A percentile compares a stretch with the other conserved stretches of the same genome.
Evolutionary conservation across 345 rosid genomes (phyloP).

Genomic region (Durio zibethinus): DNA sequence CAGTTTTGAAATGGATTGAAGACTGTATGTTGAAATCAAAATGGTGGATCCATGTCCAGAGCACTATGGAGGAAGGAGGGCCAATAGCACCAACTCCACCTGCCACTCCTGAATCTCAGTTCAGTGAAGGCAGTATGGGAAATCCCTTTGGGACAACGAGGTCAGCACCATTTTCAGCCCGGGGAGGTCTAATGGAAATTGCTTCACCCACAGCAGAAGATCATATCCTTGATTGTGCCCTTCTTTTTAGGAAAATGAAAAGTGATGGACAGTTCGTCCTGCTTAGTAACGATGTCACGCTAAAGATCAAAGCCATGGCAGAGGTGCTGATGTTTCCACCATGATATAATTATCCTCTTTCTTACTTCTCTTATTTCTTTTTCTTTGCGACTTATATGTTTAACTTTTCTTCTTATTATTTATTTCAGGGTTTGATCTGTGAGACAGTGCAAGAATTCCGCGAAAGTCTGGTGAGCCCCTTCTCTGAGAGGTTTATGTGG

Average conservation of each 20-base stretch:
- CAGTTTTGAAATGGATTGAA: constrained; percentile 78
- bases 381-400: background rate
- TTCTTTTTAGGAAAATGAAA: constrained; percentile 42
- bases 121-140: constrained; percentile 24
- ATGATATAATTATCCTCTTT: background rate
- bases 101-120: constrained; percentile 53
- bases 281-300: constrained; percentile 55
- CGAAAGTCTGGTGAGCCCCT: constrained; percentile 78
- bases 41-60: constrained; percentile 88
- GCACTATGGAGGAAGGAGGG: constrained; percentile 51
- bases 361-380: background rate
- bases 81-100: constrained; percentile 60
- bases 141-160: constrained; percentile 17
- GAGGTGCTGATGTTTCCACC: constrained; percentile 46
- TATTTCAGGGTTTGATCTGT: constrained; percentile 68
- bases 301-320: constrained; percentile 89
- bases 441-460: constrained; percentile 71
- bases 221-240: constrained; percentile 63
- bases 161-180: constrained; percentile 32
- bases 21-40: constrained; percentile 54
- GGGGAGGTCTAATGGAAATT: constrained; percentile 27
- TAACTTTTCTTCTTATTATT: background rate
- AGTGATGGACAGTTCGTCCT: constrained; percentile 57
- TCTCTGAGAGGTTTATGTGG: constrained; percentile 91
- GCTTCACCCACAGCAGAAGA: constrained; percentile 70